phyloP scores from a whole-genome alignment of 192 early-diverging fungal genomes.

The Linnemannia hyalina region DNA sequence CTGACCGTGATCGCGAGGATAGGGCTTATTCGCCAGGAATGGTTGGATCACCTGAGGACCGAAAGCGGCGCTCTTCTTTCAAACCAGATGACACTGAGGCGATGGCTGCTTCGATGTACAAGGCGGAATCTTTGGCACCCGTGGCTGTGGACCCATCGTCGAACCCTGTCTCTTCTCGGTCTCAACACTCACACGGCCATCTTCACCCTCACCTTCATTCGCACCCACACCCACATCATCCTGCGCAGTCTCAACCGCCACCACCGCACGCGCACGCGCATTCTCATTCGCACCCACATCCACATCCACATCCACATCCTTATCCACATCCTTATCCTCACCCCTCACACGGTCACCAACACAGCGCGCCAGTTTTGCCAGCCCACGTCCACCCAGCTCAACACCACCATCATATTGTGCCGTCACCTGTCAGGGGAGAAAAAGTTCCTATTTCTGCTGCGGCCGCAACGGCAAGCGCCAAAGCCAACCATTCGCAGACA shows the following conservation, averaged over 20 bases:
- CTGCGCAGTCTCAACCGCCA: slow-evolving; percentile 1
- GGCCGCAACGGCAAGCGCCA: not conserved
- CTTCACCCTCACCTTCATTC: slow-evolving; percentile 11
- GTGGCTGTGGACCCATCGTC: not conserved
- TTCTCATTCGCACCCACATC: not conserved
- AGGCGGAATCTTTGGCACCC: not conserved
- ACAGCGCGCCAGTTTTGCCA: slow-evolving; percentile 30
- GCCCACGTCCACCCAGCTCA: slow-evolving; percentile 41
- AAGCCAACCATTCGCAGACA: slow-evolving; percentile 17
- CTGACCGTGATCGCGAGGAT: not conserved
- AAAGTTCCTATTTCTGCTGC: not conserved
- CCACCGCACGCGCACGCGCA: slow-evolving; percentile 8
- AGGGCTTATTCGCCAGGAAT: slow-evolving; percentile 2
- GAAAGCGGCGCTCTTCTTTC: not conserved
- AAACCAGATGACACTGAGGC: slow-evolving; percentile 14
- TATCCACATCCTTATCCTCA: slow-evolving; percentile 1
- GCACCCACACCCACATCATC: slow-evolving; percentile 12
- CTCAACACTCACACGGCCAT: slow-evolving; percentile 5
- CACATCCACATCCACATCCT: not conserved
- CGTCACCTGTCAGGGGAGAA: slow-evolving; percentile 11
- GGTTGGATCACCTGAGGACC: not conserved
- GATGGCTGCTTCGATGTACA: not conserved
- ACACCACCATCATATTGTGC: slow-evolving; percentile 41
- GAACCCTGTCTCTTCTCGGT: not conserved
- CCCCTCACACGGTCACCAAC: not conserved